Base-by-base conservation (phyloP, 345 rosid genomes). In the Gossypium ekmanianum region DNA sequence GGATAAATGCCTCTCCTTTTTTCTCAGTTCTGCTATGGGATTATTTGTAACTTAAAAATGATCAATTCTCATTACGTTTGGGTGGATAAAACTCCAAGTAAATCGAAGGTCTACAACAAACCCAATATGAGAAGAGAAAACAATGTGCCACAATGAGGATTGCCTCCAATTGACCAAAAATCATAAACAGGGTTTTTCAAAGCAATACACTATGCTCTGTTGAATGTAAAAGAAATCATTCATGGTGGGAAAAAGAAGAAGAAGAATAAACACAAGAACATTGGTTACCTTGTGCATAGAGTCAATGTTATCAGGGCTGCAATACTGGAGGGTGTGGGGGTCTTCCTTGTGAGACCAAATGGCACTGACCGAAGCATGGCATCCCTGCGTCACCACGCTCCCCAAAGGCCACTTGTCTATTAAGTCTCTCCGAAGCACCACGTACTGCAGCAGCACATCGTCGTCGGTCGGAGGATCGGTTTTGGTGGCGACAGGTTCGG, bases 351-450 rank as follows among this genome's bases (percentile, higher is more conserved):
- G 79, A 44, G 79, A 79, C 97, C 99, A 95, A 59, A 93, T 85
- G 67, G 96, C 98, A 7, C 87, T 75, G 13, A 93, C 93, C 11
- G 99, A 86, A 71, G 99, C 96, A 77, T 95, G 99, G 74, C 98
- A 95, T 8, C 98, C 99, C 79, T 95, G 99, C 0, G 99, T 90
- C 4, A 95, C 91, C 62, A 95, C 86, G 87, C 99, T 95, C 56
- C 99, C 99, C 73, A 86, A 81, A 34, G 98, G 96, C 99, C 99
- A 93, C 55, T 86, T 79, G 73, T 93, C 97, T 43, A 95, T 88
- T n/a, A 95, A 84, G 79, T 95, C 99, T 75, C 99, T 56, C 75
- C 99, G 86, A 24, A 95, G 89, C 77, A 95, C 98, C 73, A 95
- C 93, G 70, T 93, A 95, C 82, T 95, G 98, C 12, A 93, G 88